These are phyloP conservation scores for Peronosclerospora sorghi DNA, from an alignment of 352 stramenopile genomes.

Conservation along the genomic window DNA sequence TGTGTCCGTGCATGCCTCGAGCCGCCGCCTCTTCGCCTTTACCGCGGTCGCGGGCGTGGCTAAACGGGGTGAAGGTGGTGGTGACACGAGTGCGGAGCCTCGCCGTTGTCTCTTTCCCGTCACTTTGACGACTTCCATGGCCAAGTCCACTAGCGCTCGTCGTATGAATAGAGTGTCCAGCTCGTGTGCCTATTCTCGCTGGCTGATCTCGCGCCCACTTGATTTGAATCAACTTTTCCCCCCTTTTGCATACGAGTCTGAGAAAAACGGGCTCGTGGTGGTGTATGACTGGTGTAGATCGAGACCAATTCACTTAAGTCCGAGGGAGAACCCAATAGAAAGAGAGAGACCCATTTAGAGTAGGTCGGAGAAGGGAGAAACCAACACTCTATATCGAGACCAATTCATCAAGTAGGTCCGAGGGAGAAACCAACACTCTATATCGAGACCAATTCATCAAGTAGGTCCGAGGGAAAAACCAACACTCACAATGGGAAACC, in stretches of 20 bases:
- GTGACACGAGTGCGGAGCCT: constrained; percentile 7
- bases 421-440: too few relatives aligned
- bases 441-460: too few relatives aligned
- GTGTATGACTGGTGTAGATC: constrained; percentile 2
- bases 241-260: constrained; percentile 12
- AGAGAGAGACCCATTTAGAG: too few relatives aligned
- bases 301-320: too few relatives aligned
- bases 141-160: not conserved
- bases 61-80: constrained; percentile 7
- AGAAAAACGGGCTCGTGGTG: constrained; percentile 22
- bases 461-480: too few relatives aligned
- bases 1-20: not conserved
- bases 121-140: not conserved
- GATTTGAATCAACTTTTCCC: constrained; percentile 15
- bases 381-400: too few relatives aligned
- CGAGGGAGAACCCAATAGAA: too few relatives aligned
- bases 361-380: too few relatives aligned
- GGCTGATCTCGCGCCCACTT: constrained; percentile 17
- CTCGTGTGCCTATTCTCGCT: constrained; percentile 15
- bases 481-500: too few relatives aligned
- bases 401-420: too few relatives aligned
- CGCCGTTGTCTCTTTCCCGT: too few relatives aligned
- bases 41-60: constrained; percentile 6
- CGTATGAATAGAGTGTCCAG: not conserved
- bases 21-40: constrained; percentile 12